Evolutionary conservation across 2,329 filamentous ascomycete species (phyloP).

Genomic region (Aspergillus sergii): DNA sequence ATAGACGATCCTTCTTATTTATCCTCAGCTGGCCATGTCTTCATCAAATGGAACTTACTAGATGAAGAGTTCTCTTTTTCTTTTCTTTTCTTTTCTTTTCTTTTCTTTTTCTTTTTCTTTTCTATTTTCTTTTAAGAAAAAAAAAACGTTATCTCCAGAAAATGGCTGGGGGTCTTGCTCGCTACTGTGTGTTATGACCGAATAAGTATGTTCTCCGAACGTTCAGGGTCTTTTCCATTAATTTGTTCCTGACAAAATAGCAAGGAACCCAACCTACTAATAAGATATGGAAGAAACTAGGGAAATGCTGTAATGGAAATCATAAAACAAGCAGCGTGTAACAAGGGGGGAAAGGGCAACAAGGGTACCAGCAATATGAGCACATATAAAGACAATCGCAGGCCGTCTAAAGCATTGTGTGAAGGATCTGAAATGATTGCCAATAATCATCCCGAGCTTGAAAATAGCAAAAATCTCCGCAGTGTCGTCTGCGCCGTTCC

Average conservation of each 20-base stretch:
- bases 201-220: slow-evolving; percentile 16
- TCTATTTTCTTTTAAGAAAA: too few species aligned
- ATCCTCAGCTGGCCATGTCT: background rate
- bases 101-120: too few species aligned
- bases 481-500: slow-evolving; percentile 11
- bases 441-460: slow-evolving; percentile 20
- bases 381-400: slow-evolving; percentile 33
- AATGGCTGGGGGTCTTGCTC: slow-evolving; percentile 7
- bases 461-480: slow-evolving; percentile 6
- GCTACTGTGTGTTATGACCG: slow-evolving; percentile 13
- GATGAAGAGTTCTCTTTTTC: background rate
- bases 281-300: slow-evolving; percentile 22
- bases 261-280: slow-evolving; percentile 39
- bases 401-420: slow-evolving; percentile 37
- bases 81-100: too few species aligned
- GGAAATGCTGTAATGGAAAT: slow-evolving; percentile 18
- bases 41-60: background rate
- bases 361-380: slow-evolving; percentile 28
- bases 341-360: background rate
- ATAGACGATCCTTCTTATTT: background rate
- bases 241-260: slow-evolving; percentile 33
- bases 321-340: background rate
- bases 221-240: slow-evolving; percentile 40
- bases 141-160: background rate
- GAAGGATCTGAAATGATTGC: slow-evolving; percentile 24